Evolutionary conservation across 768 basidiomycete species (phyloP), one percentile per base, ranked within the genome.

Genomic region (Mycena pura): DNA sequence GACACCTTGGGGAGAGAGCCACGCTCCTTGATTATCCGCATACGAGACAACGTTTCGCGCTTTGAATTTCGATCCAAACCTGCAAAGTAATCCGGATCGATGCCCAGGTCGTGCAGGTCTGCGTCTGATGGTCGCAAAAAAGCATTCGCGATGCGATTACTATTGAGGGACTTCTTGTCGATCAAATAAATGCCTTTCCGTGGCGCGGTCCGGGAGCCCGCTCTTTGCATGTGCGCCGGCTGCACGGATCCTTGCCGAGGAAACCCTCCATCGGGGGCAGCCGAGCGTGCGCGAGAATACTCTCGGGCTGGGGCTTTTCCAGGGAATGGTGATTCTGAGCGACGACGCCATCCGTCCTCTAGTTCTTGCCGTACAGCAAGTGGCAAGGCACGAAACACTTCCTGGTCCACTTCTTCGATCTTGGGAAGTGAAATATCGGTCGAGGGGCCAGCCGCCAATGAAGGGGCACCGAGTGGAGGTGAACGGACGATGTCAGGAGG

Each of bases 1-100:
- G 73, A 76, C 24, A 69, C 77, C 43, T 71, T 78, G 19, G 82
- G 80, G 0, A 82, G 45, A 10, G 60, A 70, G 6, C 82, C 83
- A 34, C 66, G 75, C 58, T 74, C 70, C 65, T 82, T 82, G 32
- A 83, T 68, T 21, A 87, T 75, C 19, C 90, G 80, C 21, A 84
- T 84, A 46, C 79, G 75, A n/a, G 83, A 78, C 27, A 96, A 75
- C 62, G 91, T 88, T 68, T 96, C 93, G 48, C 85, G 82, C 69
- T 93, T 91, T 40, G 93, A 70, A 22, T 85, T 81, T 1, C 74
- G 73, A 0, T 93, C 93, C 3, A 98, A 72, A 29, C 74, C 77
- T 0, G 73, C 76, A 66, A 92, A 95, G 6, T 92, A 86, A 7
- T 81, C 84, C 0, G 86, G 86, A 70, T 95, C 94, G 68, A 98